Base-by-base conservation (phyloP, 352 stramenopile species). In the Pythium monospermum region DNA sequence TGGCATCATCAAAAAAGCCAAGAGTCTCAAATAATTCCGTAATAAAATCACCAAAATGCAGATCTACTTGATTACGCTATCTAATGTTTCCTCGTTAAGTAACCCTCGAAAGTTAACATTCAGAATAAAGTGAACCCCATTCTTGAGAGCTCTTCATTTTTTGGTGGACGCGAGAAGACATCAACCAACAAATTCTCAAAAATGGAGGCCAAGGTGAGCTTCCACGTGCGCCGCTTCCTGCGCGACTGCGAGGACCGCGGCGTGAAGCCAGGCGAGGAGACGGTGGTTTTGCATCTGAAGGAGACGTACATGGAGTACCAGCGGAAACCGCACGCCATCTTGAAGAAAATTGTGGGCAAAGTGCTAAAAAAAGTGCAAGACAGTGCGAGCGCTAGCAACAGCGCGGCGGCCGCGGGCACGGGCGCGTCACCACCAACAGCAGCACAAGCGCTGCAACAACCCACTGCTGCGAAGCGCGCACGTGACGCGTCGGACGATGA, bases 141-240 rank as follows among this genome's bases (percentile, higher is more conserved):
- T n/a, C n/a, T n/a, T n/a, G n/a, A n/a, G n/a, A n/a, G n/a, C n/a
- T n/a, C n/a, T n/a, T n/a, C n/a, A n/a, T n/a, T n/a, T n/a, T n/a
- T n/a, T n/a, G n/a, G n/a, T n/a, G n/a, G n/a, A n/a, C n/a, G n/a
- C n/a, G n/a, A n/a, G n/a, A n/a, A n/a, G n/a, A n/a, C n/a, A n/a
- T n/a, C n/a, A n/a, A n/a, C n/a, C n/a, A n/a, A n/a, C n/a, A n/a
- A n/a, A n/a, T n/a, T n/a, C n/a, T n/a, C n/a, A n/a, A 54, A 3
- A 6, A 93, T 93, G 83, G 79, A 94, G 65, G 73, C 77, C 31
- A 94, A 94, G 57, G 75, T 94, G 56, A 85, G 69, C 46, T 94
- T 94, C 71, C 81, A 92, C 55, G 82, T 92, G 66, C 79, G 82
- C 6, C 79, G 75, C 43, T 94, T 85, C 57, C 62, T 94, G 56